Evolutionary conservation across 768 basidiomycete genomes (phyloP).

Genomic region (Kwoniella bestiolae): DNA sequence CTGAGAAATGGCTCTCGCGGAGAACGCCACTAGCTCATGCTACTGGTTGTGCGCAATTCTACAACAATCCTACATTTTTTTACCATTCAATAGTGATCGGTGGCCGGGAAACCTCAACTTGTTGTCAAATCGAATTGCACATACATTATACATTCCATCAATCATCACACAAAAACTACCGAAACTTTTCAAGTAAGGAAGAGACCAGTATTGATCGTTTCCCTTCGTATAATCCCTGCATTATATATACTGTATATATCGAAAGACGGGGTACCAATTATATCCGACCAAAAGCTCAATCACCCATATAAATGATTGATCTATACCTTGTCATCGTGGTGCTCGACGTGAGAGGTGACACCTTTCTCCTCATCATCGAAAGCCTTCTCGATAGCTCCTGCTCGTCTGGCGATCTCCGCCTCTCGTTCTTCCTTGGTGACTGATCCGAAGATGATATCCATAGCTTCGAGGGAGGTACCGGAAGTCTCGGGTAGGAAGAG

Average conservation of each 20-base stretch:
- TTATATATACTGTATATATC: not conserved
- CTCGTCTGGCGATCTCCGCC: slow-evolving; percentile 34
- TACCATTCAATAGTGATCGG: not conserved
- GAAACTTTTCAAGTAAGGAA: too few species aligned
- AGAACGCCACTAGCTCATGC: too few species aligned
- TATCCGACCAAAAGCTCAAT: not conserved
- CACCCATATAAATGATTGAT: not conserved
- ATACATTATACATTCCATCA: not conserved
- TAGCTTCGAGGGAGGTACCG: slow-evolving; percentile 39
- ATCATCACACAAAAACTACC: too few species aligned
- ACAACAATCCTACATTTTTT: too few species aligned
- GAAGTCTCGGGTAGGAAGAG: slow-evolving; percentile 38
- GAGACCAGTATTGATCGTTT: too few species aligned
- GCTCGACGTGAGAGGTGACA: slow-evolving; percentile 11
- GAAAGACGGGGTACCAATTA: not conserved
- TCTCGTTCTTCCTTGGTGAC: slow-evolving; percentile 48
- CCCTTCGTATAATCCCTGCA: too few species aligned
- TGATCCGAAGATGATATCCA: slow-evolving; percentile 50
- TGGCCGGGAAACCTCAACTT: not conserved
- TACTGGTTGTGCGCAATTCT: too few species aligned
- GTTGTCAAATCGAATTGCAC: not conserved
- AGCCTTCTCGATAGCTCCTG: slow-evolving; percentile 22
- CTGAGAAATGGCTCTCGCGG: too few species aligned
- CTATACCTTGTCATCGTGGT: slow-evolving; percentile 5
- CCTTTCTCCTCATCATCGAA: slow-evolving; percentile 29